These are phyloP conservation scores for Neostapfia colusana DNA, from an alignment of 176 grass and related monocot species.

Conservation along the genomic window DNA sequence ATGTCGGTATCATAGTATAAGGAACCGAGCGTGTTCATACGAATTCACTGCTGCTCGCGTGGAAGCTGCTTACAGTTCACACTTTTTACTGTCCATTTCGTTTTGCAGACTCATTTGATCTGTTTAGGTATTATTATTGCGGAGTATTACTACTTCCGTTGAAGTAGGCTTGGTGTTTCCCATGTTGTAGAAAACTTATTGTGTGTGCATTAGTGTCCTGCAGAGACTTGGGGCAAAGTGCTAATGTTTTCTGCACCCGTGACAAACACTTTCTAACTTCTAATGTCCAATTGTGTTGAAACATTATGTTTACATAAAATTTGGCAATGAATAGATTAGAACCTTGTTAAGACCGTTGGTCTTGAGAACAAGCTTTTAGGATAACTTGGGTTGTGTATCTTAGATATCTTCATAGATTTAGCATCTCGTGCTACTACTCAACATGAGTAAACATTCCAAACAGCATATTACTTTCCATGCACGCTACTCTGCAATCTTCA, in stretches of 20 bases:
- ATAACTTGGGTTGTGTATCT: background rate
- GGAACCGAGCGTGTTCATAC: background rate
- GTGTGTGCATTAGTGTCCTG: background rate
- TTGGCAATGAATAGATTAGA: background rate
- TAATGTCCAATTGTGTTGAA: background rate
- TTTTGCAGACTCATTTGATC: background rate
- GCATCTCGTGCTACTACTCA: background rate
- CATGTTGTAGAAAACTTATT: background rate
- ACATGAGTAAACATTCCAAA: background rate
- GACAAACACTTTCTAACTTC: background rate
- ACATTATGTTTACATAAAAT: background rate
- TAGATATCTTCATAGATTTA: background rate
- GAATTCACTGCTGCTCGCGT: background rate
- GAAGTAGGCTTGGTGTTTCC: background rate
- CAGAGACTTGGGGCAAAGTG: background rate
- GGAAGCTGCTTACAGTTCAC: background rate
- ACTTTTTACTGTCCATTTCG: background rate
- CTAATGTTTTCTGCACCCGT: background rate
- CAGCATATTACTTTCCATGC: background rate
- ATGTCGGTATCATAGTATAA: background rate
- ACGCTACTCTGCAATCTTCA: background rate
- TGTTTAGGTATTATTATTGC: background rate
- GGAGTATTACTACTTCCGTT: background rate
- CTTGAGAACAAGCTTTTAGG: background rate
- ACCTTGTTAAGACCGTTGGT: background rate